Evolutionary conservation across 2,329 filamentous ascomycete genomes (phyloP).

Genomic region (Pseudocercospora fijiensis): DNA sequence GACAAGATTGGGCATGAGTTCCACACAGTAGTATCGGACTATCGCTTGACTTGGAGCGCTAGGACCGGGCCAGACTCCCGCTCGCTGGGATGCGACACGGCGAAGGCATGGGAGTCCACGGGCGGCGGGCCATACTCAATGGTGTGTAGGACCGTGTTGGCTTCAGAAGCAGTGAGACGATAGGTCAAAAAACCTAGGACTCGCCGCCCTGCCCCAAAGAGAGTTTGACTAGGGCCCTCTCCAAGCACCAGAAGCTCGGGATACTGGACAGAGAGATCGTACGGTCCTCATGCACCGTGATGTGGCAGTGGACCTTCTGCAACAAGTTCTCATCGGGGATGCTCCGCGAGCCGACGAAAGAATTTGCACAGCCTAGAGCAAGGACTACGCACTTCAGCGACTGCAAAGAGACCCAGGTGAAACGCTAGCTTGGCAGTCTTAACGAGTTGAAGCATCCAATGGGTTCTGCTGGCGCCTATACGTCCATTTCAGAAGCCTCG

Average conservation of each 20-base stretch:
- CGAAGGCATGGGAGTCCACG: neutral
- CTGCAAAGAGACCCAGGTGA: neutral
- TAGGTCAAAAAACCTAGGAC: neutral
- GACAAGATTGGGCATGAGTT: neutral
- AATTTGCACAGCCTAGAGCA: neutral
- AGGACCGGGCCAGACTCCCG: neutral
- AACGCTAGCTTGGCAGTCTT: neutral
- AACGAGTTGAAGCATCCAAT: neutral
- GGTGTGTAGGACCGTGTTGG: neutral
- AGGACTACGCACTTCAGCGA: neutral
- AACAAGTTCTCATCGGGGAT: neutral
- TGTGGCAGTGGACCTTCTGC: neutral
- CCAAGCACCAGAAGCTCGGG: neutral
- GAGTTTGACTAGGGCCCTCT: neutral
- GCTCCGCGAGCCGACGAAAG: neutral
- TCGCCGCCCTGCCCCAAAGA: neutral
- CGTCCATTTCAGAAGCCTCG: neutral
- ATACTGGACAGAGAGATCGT: neutral
- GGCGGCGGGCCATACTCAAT: neutral
- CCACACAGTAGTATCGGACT: neutral
- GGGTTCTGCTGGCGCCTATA: no score
- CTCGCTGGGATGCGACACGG: neutral
- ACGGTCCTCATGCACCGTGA: neutral
- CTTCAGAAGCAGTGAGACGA: neutral
- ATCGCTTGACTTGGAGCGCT: neutral